A percentile compares a stretch with the other conserved stretches of the same genome.
Evolutionary conservation across 139 green algal species (phyloP).

Genomic region (Ostreobium quekettii): DNA sequence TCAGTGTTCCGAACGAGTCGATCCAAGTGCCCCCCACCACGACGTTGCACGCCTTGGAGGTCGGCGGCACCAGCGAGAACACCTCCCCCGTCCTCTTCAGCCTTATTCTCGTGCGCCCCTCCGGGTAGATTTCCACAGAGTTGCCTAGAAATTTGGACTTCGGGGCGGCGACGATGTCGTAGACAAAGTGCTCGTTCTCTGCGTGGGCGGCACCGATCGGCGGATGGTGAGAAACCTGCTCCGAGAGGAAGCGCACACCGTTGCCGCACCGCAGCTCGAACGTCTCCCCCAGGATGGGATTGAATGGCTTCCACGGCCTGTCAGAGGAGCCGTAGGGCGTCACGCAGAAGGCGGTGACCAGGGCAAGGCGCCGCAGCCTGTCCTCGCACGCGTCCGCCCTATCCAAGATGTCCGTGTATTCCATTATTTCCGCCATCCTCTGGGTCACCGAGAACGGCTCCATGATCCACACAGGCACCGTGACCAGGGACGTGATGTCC

Average conservation of each 20-base stretch:
- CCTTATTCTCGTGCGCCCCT: constrained; percentile 80
- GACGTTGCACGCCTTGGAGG: constrained; percentile 86
- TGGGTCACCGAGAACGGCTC: constrained; percentile 95
- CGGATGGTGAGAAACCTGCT: constrained; percentile 93
- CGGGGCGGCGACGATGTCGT: constrained; percentile 89
- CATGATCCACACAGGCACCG: constrained; percentile 94
- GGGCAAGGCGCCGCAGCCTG: constrained; percentile 66
- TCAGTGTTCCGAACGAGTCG: constrained; percentile 77
- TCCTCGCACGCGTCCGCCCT: constrained; percentile 66
- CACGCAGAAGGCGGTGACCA: constrained; percentile 79
- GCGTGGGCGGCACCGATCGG: constrained; percentile 81
- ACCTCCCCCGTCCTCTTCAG: constrained; percentile 66
- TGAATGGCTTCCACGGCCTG: constrained; percentile 98
- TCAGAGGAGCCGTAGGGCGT: constrained; percentile 78
- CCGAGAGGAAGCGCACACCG: constrained; percentile 70
- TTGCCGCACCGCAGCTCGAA: constrained; percentile 72
- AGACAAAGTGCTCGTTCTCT: constrained; percentile 76
- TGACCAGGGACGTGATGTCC: constrained; percentile 86
- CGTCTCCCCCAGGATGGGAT: constrained; percentile 96
- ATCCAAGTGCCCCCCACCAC: constrained; percentile 90
- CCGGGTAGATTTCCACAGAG: constrained; percentile 86
- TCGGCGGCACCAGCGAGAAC: constrained; percentile 75
- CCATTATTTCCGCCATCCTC: constrained; percentile 96
- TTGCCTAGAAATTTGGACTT: constrained; percentile 97
- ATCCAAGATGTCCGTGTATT: constrained; percentile 90